Base-by-base conservation (phyloP, 495 filamentous ascomycete species). In the Hyaloscypha bicolor region DNA sequence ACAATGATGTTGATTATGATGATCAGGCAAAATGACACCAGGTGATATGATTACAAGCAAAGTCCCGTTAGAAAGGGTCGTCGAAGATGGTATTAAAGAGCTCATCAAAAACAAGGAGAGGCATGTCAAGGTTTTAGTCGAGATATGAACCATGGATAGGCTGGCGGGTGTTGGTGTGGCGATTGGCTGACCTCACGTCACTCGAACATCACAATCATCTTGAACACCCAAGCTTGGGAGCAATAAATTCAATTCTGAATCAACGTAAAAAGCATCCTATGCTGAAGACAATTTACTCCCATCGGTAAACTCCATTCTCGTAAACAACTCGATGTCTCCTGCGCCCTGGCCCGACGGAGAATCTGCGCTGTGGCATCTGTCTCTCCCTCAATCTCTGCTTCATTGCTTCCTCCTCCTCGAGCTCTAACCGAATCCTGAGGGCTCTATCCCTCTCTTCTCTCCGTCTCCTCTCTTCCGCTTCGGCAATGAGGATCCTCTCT, bases 101-200 rank as follows among this genome's bases (percentile, higher is more conserved):
- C 74, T 89, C 65, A 75, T 88, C 55, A 71, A 83, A n/a, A 81
- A 87, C 37, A 83, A 83, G 59, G 84, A 86, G 35, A 80, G 81
- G 30, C 84, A 89, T 72, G 80, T 87, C 33, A 87, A 87, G 71
- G 81, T 87, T 33, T 68, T 88, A 63, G 82, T 85, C n/a, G 74
- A 81, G 42, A 63, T 75, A 39, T 65, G 55, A 60, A 9, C 51
- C 42, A 55, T 12, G 57, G 56, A 39, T 32, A 45, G 21, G 35
- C 53, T 59, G 55, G 32, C 25, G 32, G 37, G 30, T 35, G 45
- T 16, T 33, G n/a, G 14, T 1, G 9, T 48, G 42, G 42, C 42
- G 42, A 48, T 48, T 48, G 42, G 42, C 16, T 48, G 42, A 48
- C 42, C 42, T 48, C 16, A 48, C 42, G 1, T 48, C 42, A 14